A percentile compares a stretch with the other conserved stretches of the same genome.
Conservation (phyloP, 805 yeast species). For the Naumovozyma dairenensis region DNA sequence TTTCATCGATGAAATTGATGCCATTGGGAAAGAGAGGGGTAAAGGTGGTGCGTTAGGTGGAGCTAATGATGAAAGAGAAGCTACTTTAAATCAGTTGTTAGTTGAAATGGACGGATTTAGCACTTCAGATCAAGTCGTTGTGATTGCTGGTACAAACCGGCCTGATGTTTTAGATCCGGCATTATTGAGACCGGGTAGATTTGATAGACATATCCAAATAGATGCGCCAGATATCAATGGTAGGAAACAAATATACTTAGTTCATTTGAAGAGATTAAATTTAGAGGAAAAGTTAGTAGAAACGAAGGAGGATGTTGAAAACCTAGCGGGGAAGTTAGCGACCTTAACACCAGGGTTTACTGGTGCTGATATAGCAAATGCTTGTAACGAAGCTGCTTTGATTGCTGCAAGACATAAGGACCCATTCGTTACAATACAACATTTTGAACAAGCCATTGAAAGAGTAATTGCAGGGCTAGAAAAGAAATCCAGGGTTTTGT, state of each 20-base stretch:
- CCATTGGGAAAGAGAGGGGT: constrained; percentile 80
- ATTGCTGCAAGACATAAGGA: constrained; percentile 80
- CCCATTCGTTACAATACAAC: constrained; percentile 48
- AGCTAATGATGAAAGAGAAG: constrained; percentile 86
- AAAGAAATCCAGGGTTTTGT: constrained; percentile 67
- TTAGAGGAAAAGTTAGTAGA: constrained; percentile 31
- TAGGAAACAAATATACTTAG: constrained; percentile 74
- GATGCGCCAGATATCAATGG: constrained; percentile 88
- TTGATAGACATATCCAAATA: constrained; percentile 78
- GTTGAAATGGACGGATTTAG: constrained; percentile 96
- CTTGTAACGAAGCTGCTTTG: constrained; percentile 89
- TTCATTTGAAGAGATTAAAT: constrained; percentile 49
- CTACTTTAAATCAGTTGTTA: constrained; percentile 80
- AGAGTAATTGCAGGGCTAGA: constrained; percentile 93
- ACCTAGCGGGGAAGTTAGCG: constrained; percentile 72
- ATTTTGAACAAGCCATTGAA: constrained; percentile 89
- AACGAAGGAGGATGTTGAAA: constrained; percentile 39
- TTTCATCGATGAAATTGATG: constrained; percentile 92
- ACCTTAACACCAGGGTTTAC: constrained; percentile 92
- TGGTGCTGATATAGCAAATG: constrained; percentile 94
- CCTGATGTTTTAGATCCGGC: constrained; percentile 88
- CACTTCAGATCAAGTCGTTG: constrained; percentile 82
- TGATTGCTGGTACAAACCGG: constrained; percentile 89
- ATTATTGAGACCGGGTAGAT: constrained; percentile 87
- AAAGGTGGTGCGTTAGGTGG: constrained; percentile 70